Evolutionary conservation across 352 stramenopile genomes (phyloP).

Genomic region (Globisporangium parvum): DNA sequence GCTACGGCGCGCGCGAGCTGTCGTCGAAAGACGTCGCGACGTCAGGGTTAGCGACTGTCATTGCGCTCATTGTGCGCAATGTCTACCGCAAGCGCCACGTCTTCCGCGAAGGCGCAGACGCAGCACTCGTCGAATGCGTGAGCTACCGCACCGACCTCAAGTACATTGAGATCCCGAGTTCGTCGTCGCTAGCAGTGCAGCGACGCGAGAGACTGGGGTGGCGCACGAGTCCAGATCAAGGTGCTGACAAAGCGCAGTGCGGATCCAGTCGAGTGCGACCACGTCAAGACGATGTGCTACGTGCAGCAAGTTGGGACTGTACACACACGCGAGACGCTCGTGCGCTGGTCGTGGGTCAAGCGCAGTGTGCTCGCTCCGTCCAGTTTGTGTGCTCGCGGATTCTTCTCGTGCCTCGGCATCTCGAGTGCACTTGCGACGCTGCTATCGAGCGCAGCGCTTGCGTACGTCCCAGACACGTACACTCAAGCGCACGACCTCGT

Average conservation of each 20-base stretch:
- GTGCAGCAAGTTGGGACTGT: constrained; percentile 1
- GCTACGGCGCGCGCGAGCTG: not conserved
- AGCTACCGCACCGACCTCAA: constrained; percentile 4
- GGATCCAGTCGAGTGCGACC: not conserved
- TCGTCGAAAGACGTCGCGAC: not conserved
- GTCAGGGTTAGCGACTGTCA: not conserved
- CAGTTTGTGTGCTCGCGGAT: not conserved
- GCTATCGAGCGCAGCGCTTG: not conserved
- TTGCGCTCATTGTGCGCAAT: constrained; percentile 1
- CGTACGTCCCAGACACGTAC: no score
- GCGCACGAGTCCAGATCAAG: no score
- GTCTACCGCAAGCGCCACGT: constrained; percentile 4
- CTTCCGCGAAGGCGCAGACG: not conserved
- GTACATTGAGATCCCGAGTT: not conserved
- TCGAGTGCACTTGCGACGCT: not conserved
- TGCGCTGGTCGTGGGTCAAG: not conserved
- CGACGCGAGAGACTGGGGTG: no score
- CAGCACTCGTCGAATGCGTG: constrained; percentile 4
- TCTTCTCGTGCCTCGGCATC: not conserved
- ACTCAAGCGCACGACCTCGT: not conserved
- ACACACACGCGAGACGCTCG: not conserved
- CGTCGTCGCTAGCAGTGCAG: no score
- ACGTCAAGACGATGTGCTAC: constrained; percentile 1
- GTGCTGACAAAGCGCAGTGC: not conserved
- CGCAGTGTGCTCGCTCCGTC: not conserved